Evolutionary conservation across 106 monocot genomes (phyloP), one percentile per base, ranked within the genome.

Genomic region (Iris macrosiphon): DNA sequence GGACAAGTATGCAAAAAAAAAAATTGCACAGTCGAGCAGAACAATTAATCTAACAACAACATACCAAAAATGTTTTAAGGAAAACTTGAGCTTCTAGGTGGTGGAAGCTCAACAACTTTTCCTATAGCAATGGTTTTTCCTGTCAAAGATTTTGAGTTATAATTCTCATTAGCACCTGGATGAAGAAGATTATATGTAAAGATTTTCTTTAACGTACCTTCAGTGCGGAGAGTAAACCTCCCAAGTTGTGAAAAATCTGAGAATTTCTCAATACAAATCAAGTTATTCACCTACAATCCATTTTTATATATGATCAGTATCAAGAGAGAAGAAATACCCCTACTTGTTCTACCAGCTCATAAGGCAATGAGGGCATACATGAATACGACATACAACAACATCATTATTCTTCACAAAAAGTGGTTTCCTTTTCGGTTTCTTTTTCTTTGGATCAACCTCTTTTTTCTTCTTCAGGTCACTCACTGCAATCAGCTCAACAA

Each of bases 121-220:
- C 92, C 92, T 11, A 92, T 68, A 0, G 92, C 92, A 30, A 92
- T 79, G 18, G 87, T 92, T 68, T 83, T 92, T 12, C 92, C 92
- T 92, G 78, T 38, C 71, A 31, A 48, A 48, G 12, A 11, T 43
- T 22, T 2, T 35, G 21, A 22, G 17, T 49, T n/a, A 31, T 15
- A 57, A 56, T 2, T 31, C 8, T 7, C 29, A 5, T 4, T n/a
- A 11, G 14, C 4, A 12, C 25, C n/a, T n/a, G n/a, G n/a, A 72
- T 13, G 30, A 22, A 28, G 7, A 26, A n/a, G n/a, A n/a, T n/a
- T n/a, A n/a, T n/a, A n/a, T n/a, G n/a, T n/a, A n/a, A n/a, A n/a
- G n/a, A n/a, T n/a, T n/a, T n/a, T n/a, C n/a, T 15, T 13, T 31
- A 0, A 58, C n/a, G 35, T 49, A 86, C 92, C 92, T 92, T 83